Evolutionary conservation across 805 yeast species (phyloP), one percentile per base, ranked within the genome.

Genomic region (Hanseniaspora thailandica): DNA sequence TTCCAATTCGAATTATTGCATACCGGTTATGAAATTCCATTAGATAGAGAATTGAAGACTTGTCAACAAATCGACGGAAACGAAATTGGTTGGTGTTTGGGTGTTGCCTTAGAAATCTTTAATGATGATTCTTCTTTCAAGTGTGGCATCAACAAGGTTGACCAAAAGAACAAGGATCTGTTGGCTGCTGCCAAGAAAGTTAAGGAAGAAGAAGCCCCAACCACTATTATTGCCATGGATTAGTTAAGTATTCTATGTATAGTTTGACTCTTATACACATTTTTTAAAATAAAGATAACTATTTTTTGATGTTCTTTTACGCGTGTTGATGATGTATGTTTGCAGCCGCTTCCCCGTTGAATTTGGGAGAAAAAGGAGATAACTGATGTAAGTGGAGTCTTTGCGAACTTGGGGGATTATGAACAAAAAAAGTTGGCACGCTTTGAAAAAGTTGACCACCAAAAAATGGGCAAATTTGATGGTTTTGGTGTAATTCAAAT

Each of bases 1-100:
- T 93, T 86, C 76, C 89, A 90, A 77, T 81, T 85, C 13, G 81
- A 97, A 1, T 71, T 93, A 66, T 73, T 93, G 59, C 96, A 89
- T 68, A 83, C 89, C n/a, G 99, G 99, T 43, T 93, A 93, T 69
- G 97, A 90, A 61, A 87, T 93, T 58, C 96, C 97, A 57, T 76
- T 86, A 55, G 73, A 76, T 59, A 81, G 97, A 66, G 97, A 90
- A 69, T 79, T 93, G 60, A 85, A 79, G 67, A 93, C 96, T 6
- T 97, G 97, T 8, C 81, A 87, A 72, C 88, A 80, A 65, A 86
- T 93, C 61, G 84, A 81, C 50, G 80, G 81, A 63, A 88, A 86
- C 62, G 98, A 93, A 71, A 75, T 93, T 50, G 99, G 98, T 33
- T 93, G 99, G 99, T 93, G 97, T 73, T 74, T 93, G 54, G 99